These are phyloP conservation scores for Kodamaea derodonti DNA, from an alignment of 1,139 yeast genomes.

Conservation along the genomic window DNA sequence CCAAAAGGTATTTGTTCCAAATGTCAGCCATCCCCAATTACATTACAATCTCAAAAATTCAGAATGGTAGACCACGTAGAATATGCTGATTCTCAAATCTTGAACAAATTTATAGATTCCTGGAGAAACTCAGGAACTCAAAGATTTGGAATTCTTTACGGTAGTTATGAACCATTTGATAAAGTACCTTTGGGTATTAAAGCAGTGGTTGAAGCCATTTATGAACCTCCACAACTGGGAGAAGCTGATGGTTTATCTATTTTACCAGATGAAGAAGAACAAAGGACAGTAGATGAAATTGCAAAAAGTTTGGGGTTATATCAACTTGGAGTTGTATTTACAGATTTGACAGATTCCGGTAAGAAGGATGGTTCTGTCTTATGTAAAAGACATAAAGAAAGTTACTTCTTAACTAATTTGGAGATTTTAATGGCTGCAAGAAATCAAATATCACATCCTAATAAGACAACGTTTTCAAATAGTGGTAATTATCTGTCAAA, in stretches of 20 bases:
- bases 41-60: constrained; percentile 83
- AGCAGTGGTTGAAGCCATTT: constrained; percentile 89
- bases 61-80: constrained; percentile 98
- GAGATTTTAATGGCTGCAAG: constrained; percentile 86
- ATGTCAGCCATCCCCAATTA: constrained; percentile 94
- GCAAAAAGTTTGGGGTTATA: constrained; percentile 61
- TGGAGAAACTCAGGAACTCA: constrained; percentile 92
- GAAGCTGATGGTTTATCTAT: constrained; percentile 82
- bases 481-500: constrained; percentile 77
- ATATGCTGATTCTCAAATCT: constrained; percentile 66
- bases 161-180: constrained; percentile 72
- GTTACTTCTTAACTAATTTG: constrained; percentile 81
- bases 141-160: constrained; percentile 81
- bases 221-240: constrained; percentile 88
- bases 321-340: constrained; percentile 80
- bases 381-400: constrained; percentile 89
- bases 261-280: constrained; percentile 53
- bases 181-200: constrained; percentile 89
- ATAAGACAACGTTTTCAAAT: constrained; percentile 59
- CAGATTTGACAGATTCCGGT: constrained; percentile 89
- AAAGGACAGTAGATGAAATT: constrained; percentile 44
- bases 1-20: constrained; percentile 95
- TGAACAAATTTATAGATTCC: constrained; percentile 79
- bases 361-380: constrained; percentile 82
- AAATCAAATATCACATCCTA: constrained; percentile 68